Evolutionary conservation across 352 stramenopile species (phyloP).

Genomic region (Globisporangium iwayamae): DNA sequence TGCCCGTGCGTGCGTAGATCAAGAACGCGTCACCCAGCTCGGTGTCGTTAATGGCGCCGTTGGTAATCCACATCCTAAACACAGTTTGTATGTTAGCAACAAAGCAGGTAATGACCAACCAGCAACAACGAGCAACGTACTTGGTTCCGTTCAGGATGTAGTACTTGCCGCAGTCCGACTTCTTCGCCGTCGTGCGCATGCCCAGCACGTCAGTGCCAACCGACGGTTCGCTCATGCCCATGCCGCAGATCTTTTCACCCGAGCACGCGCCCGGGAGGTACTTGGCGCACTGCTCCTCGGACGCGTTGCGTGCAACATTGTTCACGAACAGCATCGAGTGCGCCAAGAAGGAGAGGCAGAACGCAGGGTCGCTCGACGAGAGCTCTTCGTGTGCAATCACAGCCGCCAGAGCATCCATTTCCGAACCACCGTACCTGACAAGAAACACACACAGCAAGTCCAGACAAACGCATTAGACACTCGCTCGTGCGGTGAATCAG

Average conservation of each 20-base stretch:
- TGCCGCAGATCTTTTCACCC: slow-evolving; percentile 95
- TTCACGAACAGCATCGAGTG: slow-evolving; percentile 95
- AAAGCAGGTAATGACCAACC: neutral
- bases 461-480: neutral
- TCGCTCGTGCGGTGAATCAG: neutral
- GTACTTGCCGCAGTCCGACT: slow-evolving; percentile 79
- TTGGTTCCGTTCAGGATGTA: slow-evolving; percentile 91
- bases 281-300: slow-evolving; percentile 80
- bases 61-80: slow-evolving; percentile 99
- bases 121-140: slow-evolving; percentile 25
- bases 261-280: slow-evolving; percentile 91
- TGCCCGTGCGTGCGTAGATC: slow-evolving; percentile 96
- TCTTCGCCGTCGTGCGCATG: slow-evolving; percentile 94
- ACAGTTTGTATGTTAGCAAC: neutral
- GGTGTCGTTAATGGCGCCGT: slow-evolving; percentile 94
- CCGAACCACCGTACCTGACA: slow-evolving; percentile 91
- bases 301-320: slow-evolving; percentile 91
- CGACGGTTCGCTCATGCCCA: slow-evolving; percentile 99
- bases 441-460: neutral
- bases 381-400: slow-evolving; percentile 96
- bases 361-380: slow-evolving; percentile 96
- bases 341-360: slow-evolving; percentile 97
- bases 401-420: slow-evolving; percentile 94
- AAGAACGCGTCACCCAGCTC: slow-evolving; percentile 97
- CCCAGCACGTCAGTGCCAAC: slow-evolving; percentile 94